Evolutionary conservation across 345 rosid genomes (phyloP), one percentile per base, ranked within the genome.

Genomic region (Pugionium dolabratum): DNA sequence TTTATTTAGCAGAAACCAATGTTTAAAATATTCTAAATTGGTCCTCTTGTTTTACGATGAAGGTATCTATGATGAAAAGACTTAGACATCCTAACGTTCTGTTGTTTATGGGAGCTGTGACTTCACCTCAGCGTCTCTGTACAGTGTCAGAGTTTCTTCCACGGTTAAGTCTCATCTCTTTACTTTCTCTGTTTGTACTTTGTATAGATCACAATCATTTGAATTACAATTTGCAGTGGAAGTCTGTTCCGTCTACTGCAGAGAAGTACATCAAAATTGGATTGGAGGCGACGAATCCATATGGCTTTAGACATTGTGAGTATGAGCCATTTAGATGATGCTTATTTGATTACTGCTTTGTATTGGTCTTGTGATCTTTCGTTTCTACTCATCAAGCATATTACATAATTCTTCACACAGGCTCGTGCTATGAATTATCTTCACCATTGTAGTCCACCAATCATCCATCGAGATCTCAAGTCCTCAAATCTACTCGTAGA

Each of bases 81-180:
- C 96, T 94, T 62, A 78, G 99, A 64, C 99, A 94, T 77, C 99
- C 99, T 30, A 86, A 93, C 69, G 83, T 94, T 54, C 77, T 94
- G 78, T 86, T 94, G 18, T 18, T 18, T 18, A 18, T 18, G 18
- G 18, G 18, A 18, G 18, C 18, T 18, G 18, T 18, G 18, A 84
- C 95, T 78, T 86, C 95, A 45, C 85, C 95, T 58, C 85, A 83
- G 48, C 95, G 87, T 52, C 96, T 94, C 67, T 94, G 99, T 82
- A 94, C 90, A 77, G 86, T 94, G 59, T 90, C 99, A 25, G 99
- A 94, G 82, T 94, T 94, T 79, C 99, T 94, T 75, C 97, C 99
- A 63, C 99, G 99, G 99, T 94, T 57, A 7, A 41, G 48, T 71
- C 79, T 70, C 64, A 51, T 70, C 39, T 71, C 64, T 50, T 37